These are phyloP conservation scores for Botrytis cinerea DNA, from an alignment of 2,329 filamentous ascomycete species.

Conservation along the genomic window DNA sequence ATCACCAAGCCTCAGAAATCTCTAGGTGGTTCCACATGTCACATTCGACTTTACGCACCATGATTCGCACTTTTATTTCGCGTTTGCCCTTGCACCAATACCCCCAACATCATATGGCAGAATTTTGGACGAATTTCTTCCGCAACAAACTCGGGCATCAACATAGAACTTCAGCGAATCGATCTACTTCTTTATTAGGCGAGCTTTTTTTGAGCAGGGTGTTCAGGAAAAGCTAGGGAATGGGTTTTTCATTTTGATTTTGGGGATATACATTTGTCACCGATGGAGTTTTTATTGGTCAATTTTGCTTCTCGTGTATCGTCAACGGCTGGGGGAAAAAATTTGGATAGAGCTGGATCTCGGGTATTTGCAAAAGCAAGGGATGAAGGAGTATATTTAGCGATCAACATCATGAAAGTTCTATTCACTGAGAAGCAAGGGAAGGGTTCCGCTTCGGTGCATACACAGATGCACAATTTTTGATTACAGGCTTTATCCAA, in stretches of 20 bases:
- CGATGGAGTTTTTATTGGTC: not conserved
- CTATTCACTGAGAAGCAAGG: not conserved
- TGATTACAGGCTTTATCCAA: not conserved
- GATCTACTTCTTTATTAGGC: not conserved
- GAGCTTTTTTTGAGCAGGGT: conserved; percentile 9
- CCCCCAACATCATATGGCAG: not conserved
- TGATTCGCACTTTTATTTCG: conserved; percentile 1
- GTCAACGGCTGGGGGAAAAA: not conserved
- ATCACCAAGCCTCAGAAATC: not conserved
- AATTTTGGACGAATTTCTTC: not conserved
- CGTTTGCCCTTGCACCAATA: not conserved
- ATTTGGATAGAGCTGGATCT: conserved; percentile 12
- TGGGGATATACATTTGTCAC: not conserved
- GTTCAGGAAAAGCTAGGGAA: conserved; percentile 8
- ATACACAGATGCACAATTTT: not conserved
- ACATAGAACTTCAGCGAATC: not conserved
- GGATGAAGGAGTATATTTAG: conserved; percentile 9
- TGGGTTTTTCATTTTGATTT: conserved; percentile 1
- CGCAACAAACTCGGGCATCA: not conserved
- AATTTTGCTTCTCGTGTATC: not conserved
- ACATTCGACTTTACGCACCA: not conserved
- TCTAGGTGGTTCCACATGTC: not conserved
- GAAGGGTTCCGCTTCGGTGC: not conserved
- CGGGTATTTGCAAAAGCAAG: conserved; percentile 5
- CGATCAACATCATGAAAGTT: not conserved